phyloP scores from a whole-genome alignment of 2,329 filamentous ascomycete species.

The Xylariaceae sp. region DNA sequence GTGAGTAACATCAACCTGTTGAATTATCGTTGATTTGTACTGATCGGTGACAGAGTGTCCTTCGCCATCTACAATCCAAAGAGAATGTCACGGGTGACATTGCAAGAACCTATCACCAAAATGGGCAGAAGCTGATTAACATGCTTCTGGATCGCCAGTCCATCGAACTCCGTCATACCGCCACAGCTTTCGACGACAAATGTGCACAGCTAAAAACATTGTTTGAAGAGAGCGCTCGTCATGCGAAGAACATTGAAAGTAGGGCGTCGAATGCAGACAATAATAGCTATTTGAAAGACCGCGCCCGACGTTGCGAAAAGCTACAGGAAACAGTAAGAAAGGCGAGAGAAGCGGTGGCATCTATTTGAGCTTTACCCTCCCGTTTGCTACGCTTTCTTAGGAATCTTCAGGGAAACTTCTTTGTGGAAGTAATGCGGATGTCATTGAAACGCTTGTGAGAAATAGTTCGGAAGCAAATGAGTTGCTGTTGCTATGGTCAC shows the following conservation, averaged over 20 bases:
- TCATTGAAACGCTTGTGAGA: too few relatives aligned
- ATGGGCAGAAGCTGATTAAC: slow-evolving; percentile 1
- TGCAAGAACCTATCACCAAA: slow-evolving; percentile 10
- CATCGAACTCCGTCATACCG: slow-evolving; percentile 8
- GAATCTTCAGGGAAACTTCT: too few relatives aligned
- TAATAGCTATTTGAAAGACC: neutral
- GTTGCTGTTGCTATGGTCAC: neutral
- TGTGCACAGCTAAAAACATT: slow-evolving; percentile 4
- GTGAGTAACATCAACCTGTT: slow-evolving; percentile 3
- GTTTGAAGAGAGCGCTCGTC: slow-evolving; percentile 8
- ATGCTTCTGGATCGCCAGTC: slow-evolving; percentile 14
- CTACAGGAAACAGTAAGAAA: slow-evolving; percentile 5
- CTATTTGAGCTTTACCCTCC: neutral
- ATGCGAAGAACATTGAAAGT: neutral
- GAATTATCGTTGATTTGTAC: neutral
- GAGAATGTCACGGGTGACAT: slow-evolving; percentile 10
- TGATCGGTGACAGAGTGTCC: slow-evolving; percentile 8
- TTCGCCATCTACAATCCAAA: slow-evolving; percentile 11
- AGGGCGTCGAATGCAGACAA: neutral
- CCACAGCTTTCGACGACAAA: slow-evolving; percentile 8
- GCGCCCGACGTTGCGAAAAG: neutral
- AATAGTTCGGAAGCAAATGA: neutral
- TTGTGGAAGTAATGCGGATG: too few relatives aligned
- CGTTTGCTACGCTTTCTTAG: neutral
- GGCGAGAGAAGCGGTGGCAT: slow-evolving; percentile 1